Percentiles rank a stretch among this genome's conserved stretches.
These are phyloP conservation scores for Kwoniella newhampshirensis DNA, from an alignment of 768 basidiomycete species.

Conservation along the genomic window DNA sequence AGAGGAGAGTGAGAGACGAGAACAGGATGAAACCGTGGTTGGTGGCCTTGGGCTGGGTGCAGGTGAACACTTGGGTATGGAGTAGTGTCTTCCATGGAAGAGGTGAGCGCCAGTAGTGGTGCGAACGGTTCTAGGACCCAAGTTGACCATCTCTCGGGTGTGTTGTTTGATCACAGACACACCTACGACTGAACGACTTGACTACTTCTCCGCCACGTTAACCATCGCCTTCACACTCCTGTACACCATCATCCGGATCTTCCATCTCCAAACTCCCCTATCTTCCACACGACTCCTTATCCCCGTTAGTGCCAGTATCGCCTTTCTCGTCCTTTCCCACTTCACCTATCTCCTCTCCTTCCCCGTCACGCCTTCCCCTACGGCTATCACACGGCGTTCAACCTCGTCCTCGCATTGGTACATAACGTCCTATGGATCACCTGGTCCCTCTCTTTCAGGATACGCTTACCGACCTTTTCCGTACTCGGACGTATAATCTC, in stretches of 20 bases:
- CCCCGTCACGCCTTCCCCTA: constrained; percentile 74
- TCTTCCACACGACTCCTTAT: constrained; percentile 23
- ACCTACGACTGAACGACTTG: constrained; percentile 79
- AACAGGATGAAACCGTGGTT: constrained; percentile 46
- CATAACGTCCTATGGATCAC: constrained; percentile 81
- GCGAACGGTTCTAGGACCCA: no score
- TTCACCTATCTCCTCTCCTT: constrained; percentile 73
- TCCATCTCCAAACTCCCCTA: constrained; percentile 65
- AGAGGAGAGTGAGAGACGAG: constrained; percentile 37
- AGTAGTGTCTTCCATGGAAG: constrained; percentile 87
- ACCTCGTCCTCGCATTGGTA: constrained; percentile 68
- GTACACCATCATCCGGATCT: constrained; percentile 71
- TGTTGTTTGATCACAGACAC: constrained; percentile 60
- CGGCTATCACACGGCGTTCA: constrained; percentile 86
- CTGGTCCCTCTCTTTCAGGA: constrained; percentile 59
- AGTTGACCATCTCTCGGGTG: no score
- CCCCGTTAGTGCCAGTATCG: constrained; percentile 43
- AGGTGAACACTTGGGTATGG: constrained; percentile 91
- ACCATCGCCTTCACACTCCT: constrained; percentile 81
- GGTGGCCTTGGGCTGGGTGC: constrained; percentile 59
- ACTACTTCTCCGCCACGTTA: constrained; percentile 91
- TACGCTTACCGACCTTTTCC: constrained; percentile 59
- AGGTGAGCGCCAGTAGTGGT: constrained; percentile 68
- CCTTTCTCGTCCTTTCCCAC: constrained; percentile 67
- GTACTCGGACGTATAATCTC: constrained; percentile 55